Conservation (phyloP, 2,329 filamentous ascomycete genomes). For the Beauveria sp. region DNA sequence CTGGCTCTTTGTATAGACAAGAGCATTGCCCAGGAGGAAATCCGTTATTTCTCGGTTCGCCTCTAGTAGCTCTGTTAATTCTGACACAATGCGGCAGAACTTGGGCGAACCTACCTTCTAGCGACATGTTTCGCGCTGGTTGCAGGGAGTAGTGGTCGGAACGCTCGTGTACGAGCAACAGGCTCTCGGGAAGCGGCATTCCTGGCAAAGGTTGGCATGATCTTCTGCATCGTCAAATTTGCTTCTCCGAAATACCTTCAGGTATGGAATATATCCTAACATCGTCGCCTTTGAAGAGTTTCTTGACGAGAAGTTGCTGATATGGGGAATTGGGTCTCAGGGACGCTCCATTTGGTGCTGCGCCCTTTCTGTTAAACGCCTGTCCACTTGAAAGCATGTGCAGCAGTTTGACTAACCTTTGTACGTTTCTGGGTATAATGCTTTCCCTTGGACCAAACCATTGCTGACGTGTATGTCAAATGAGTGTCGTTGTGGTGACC, state of each 20-base stretch:
- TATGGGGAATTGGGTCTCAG: conserved; percentile 16
- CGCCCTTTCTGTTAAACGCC: neutral
- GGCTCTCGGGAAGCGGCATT: conserved; percentile 14
- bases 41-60: conserved; percentile 11
- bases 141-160: conserved; percentile 18
- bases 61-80: neutral
- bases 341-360: conserved; percentile 18
- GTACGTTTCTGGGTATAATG: conserved; percentile 9
- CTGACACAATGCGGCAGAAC: too few relatives aligned
- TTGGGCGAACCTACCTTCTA: conserved; percentile 4
- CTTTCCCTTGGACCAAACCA: conserved; percentile 9
- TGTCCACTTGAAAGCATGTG: too few relatives aligned
- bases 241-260: conserved; percentile 6
- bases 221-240: neutral
- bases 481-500: conserved; percentile 7
- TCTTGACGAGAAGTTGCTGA: conserved; percentile 14
- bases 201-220: conserved; percentile 6
- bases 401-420: conserved; percentile 1
- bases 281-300: conserved; percentile 12
- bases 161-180: conserved; percentile 18
- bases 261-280: conserved; percentile 14
- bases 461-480: conserved; percentile 1
- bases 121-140: conserved; percentile 13
- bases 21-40: conserved; percentile 9
- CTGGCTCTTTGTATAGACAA: conserved; percentile 6